A percentile compares a stretch with the other conserved stretches of the same genome.
Conservation (phyloP, 257 asterid species). For the Echium plantagineum region DNA sequence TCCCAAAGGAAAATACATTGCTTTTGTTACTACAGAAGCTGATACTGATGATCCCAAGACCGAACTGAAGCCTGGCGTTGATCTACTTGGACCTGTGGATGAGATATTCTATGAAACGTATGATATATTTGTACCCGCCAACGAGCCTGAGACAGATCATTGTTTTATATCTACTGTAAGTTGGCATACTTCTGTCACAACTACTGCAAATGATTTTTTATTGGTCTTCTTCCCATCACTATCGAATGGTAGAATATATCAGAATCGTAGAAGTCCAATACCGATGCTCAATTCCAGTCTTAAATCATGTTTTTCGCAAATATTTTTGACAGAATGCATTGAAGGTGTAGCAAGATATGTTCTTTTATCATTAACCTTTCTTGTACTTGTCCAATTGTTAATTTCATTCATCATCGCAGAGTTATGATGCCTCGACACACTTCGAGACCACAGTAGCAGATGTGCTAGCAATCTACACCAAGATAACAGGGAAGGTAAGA, state of each 20-base stretch:
- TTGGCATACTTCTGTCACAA: neutral
- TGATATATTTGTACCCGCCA: constrained; percentile 65
- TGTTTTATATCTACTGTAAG: constrained; percentile 69
- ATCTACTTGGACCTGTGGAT: constrained; percentile 80
- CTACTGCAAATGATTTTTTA: too few relatives aligned
- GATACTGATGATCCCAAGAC: constrained; percentile 80
- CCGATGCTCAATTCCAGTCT: too few relatives aligned
- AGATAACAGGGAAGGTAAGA: constrained; percentile 79
- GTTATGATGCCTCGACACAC: constrained; percentile 76
- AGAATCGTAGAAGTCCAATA: too few relatives aligned
- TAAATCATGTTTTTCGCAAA: too few relatives aligned
- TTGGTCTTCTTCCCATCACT: neutral
- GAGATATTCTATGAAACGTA: constrained; percentile 85
- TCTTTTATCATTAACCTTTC: neutral
- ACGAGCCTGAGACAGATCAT: constrained; percentile 37
- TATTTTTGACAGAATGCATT: too few relatives aligned
- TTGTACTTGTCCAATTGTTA: neutral
- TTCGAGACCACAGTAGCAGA: constrained; percentile 75
- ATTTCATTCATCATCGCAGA: constrained; percentile 34
- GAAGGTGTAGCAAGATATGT: neutral
- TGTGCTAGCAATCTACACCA: constrained; percentile 65
- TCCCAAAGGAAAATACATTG: constrained; percentile 79
- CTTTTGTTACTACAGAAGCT: constrained; percentile 80
- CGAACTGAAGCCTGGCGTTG: constrained; percentile 89
- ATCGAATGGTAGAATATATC: too few relatives aligned